A percentile compares a stretch with the other conserved stretches of the same genome.
Evolutionary conservation across 2,329 filamentous ascomycete species (phyloP).

Genomic region (Orbilia javanica): DNA sequence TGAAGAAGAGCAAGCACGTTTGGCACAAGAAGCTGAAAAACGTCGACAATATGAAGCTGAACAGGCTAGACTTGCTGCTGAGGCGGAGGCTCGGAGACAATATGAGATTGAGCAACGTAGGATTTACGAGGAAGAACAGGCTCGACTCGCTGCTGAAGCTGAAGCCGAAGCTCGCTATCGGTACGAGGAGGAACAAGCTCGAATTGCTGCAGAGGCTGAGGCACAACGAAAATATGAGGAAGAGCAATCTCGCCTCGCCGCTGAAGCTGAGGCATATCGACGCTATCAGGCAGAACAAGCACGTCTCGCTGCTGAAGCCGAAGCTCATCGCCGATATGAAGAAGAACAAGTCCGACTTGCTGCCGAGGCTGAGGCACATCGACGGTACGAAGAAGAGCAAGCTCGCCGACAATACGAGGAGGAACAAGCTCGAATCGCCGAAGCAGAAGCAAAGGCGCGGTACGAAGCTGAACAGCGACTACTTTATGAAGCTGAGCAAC

Average conservation of each 20-base stretch:
- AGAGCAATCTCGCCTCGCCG: constrained; percentile 30
- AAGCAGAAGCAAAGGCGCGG: background rate
- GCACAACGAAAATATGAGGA: constrained; percentile 4
- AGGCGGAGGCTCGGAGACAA: constrained; percentile 26
- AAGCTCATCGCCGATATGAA: constrained; percentile 25
- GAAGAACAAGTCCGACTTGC: constrained; percentile 31
- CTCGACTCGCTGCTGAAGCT: constrained; percentile 25
- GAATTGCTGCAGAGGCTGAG: constrained; percentile 29
- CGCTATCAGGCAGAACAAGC: constrained; percentile 18
- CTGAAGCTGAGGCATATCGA: constrained; percentile 19
- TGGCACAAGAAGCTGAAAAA: constrained; percentile 34
- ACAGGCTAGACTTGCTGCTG: constrained; percentile 20
- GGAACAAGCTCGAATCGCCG: constrained; percentile 34
- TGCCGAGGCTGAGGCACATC: constrained; percentile 29
- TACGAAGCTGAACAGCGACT: constrained; percentile 33
- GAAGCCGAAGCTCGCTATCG: constrained; percentile 14
- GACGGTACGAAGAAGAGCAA: constrained; percentile 20
- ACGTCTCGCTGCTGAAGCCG: constrained; percentile 23
- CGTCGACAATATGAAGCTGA: constrained; percentile 31
- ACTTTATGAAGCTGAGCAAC: constrained; percentile 27
- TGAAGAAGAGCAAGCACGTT: constrained; percentile 33
- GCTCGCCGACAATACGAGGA: constrained; percentile 25
- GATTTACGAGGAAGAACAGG: constrained; percentile 24
- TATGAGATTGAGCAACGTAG: background rate
- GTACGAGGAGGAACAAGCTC: constrained; percentile 23